Evolutionary conservation across 176 grass and related monocot species (phyloP), one percentile per base, ranked within the genome.

Genomic region (Stipa capillata): DNA sequence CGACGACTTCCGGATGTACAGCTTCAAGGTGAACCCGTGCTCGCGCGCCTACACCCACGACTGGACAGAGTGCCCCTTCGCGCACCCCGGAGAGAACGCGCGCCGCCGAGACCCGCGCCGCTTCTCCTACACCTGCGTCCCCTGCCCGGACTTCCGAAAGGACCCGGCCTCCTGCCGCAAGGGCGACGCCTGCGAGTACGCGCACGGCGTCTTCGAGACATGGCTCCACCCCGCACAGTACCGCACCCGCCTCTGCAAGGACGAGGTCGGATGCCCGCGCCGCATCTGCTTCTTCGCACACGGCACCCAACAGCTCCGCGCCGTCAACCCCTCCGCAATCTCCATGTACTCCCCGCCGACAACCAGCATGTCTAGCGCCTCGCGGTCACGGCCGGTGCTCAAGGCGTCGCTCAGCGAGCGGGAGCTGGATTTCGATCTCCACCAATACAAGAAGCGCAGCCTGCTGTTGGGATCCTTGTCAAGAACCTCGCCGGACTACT

Each of bases 201-300:
- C 91, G 10, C 91, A 93, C 73, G 91, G 91, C 57, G 91, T 93
- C 78, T 93, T 93, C 34, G 91, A 93, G 87, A 87, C 76, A 0
- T 93, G 91, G 91, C 91, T 93, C 60, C 91, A 93, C 76, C 91
- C 91, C 0, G 91, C 91, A 15, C 91, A 93, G 81, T 93, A 93
- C 76, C 84, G 91, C 63, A 93, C 91, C 6, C 48, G 91, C 20
- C 69, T 90, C 17, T 93, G 91, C 79, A 90, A 93, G 79, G 91
- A 93, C 29, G 91, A 89, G 71, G 87, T 85, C 8, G 88, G 77
- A 17, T 90, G 87, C 81, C 76, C 78, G 8, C 87, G 91, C 11
- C 87, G 91, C 42, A 88, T 93, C 59, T 93, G 91, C 59, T 93
- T 93, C 87, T 93, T 93, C 21, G 91, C 91, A 1, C 91, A 93